Percentiles rank a stretch among this genome's conserved stretches.
Evolutionary conservation across 177 flowering plant species (phyloP).

Genomic region (Vitis hybrid): DNA sequence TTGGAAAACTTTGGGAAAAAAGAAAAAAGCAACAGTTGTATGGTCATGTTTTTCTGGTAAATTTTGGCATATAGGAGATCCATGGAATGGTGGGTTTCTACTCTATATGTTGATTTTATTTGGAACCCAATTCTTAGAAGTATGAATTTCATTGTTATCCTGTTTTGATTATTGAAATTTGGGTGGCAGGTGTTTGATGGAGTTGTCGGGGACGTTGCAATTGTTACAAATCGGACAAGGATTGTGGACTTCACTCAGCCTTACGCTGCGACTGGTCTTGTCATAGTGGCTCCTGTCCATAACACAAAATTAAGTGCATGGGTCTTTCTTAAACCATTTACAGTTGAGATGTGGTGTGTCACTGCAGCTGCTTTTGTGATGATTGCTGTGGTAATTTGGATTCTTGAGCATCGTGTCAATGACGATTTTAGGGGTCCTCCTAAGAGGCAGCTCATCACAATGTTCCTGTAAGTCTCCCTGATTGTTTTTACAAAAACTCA

Average conservation of each 20-base stretch:
- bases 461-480: conserved; percentile 51
- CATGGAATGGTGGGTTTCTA: background rate
- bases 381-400: conserved; percentile 74
- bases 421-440: conserved; percentile 79
- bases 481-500: background rate
- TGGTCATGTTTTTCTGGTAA: background rate
- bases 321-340: conserved; percentile 80
- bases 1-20: background rate
- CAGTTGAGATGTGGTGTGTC: conserved; percentile 67
- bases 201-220: conserved; percentile 78
- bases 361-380: conserved; percentile 58
- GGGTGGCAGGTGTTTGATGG: conserved; percentile 60
- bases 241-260: conserved; percentile 85
- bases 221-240: conserved; percentile 64
- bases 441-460: conserved; percentile 56
- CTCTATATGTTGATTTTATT: background rate
- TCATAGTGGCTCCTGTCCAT: conserved; percentile 54
- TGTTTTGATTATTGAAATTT: conserved; percentile 1
- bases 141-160: background rate
- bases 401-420: conserved; percentile 80
- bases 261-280: conserved; percentile 62
- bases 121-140: background rate
- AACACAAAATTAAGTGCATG: conserved; percentile 56
- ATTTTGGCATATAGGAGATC: background rate
- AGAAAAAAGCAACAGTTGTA: too few species aligned